Conservation (phyloP, 441 rosid species). For the Omphalea diandra region DNA sequence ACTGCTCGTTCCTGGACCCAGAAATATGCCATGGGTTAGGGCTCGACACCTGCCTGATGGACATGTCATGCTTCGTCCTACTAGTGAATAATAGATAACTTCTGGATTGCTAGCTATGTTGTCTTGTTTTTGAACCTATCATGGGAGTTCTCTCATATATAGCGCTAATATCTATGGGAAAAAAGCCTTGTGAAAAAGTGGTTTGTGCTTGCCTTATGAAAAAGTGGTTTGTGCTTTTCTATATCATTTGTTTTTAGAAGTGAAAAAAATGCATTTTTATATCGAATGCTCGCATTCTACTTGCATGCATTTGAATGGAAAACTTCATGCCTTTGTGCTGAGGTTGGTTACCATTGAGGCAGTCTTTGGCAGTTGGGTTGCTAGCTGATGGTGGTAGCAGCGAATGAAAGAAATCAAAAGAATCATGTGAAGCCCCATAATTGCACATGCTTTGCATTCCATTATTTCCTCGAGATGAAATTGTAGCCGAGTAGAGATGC, state of each 20-base stretch:
- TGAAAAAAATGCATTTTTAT: neutral
- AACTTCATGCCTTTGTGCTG: no score
- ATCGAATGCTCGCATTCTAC: neutral
- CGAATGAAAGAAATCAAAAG: no score
- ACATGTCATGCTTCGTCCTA: neutral
- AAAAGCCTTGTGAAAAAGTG: neutral
- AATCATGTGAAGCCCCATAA: no score
- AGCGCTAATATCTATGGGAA: neutral
- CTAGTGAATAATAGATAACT: conserved; percentile 37
- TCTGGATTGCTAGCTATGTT: conserved; percentile 5
- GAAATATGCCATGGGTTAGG: conserved; percentile 76
- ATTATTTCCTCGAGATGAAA: no score
- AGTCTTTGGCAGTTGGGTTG: no score
- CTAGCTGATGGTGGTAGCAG: no score
- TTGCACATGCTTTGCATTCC: no score
- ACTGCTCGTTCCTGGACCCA: conserved; percentile 88
- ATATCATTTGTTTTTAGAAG: neutral
- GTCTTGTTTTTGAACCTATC: neutral
- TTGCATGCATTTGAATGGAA: no score
- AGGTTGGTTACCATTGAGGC: no score
- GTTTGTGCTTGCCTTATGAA: neutral
- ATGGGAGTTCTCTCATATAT: neutral
- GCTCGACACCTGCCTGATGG: neutral
- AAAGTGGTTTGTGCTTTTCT: neutral
- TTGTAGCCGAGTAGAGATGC: no score